These are phyloP conservation scores for Pterocarpus macrocarpus DNA, from an alignment of 306 rosid species.

Conservation along the genomic window DNA sequence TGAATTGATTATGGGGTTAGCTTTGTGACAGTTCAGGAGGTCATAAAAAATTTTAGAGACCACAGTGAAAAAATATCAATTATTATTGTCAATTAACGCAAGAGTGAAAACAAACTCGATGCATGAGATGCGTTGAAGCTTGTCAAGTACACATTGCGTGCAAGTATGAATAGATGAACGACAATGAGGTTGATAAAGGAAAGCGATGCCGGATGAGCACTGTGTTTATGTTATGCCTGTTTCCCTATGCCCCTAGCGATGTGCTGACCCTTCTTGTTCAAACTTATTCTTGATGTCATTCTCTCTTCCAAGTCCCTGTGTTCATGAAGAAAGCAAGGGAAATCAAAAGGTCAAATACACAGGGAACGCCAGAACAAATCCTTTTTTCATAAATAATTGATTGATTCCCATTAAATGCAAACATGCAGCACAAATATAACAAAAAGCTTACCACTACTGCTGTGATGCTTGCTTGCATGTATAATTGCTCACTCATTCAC, in stretches of 20 bases:
- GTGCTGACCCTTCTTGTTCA: conserved; percentile 44
- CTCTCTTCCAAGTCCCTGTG: conserved; percentile 47
- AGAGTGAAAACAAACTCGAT: not conserved
- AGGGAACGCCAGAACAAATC: not conserved
- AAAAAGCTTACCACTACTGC: conserved; percentile 9
- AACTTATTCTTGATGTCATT: conserved; percentile 32
- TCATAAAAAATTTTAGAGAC: conserved; percentile 5
- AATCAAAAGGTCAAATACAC: not conserved
- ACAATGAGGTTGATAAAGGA: conserved; percentile 30
- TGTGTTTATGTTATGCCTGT: conserved; percentile 47
- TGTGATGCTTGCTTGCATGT: not conserved
- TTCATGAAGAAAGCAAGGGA: conserved; percentile 46
- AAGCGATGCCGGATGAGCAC: conserved; percentile 34
- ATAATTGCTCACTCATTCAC: conserved; percentile 30
- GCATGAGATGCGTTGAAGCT: not conserved
- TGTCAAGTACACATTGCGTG: conserved; percentile 42
- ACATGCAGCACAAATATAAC: not conserved
- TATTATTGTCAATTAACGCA: not conserved
- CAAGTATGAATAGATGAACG: conserved; percentile 45
- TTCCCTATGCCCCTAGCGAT: conserved; percentile 44
- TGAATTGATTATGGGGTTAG: not conserved
- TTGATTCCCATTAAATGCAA: not conserved
- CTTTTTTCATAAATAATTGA: not conserved
- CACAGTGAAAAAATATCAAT: not conserved
- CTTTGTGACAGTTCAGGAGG: conserved; percentile 35